Base-by-base conservation (phyloP, 1,139 yeast genomes). In the Lodderomyces metapsilosis region DNA sequence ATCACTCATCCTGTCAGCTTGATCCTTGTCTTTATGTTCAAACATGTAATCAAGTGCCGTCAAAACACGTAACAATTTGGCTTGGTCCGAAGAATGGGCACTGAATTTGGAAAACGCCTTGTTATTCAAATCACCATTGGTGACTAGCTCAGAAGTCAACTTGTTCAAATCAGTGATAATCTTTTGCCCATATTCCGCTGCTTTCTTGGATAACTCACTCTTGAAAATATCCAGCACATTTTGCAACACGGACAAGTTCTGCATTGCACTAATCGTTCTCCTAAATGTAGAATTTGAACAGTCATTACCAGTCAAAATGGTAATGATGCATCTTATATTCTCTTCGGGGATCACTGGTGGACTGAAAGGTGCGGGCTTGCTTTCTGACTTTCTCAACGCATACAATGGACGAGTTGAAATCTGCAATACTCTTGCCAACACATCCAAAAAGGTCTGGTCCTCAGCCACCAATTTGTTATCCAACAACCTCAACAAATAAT, bases 11-110 rank as follows among this genome's bases (percentile, higher is more conserved):
- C 35, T 12, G 4, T 21, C 35, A 9, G 9, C 20, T 12, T 15
- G 21, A 47, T 47, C 51, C 24, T 39, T 39, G 24, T 58, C 62
- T 27, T 58, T 66, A 1, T 72, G 61, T 47, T 82, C 86, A 60
- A 80, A 85, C 61, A 91, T 73, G 54, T 85, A 89, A 55, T 91
- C 97, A 48, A 91, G 73, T 0, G 97, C 96, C 0, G 98, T 91
- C 51, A 91, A 70, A 5, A 89, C 83, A 41, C 96, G 73, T 44
- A 92, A 68, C 16, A 92, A 65, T 54, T 89, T 89, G 8, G 97
- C 88, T 59, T 91, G 98, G 46, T 86, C 89, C 0, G 96, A 86
- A 38, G 88, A 82, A 2, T 91, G 80, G 0, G 91, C 81, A 12
- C 94, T 85, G 55, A 91, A 88, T 52, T 79, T 80, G 13, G 79